These are phyloP conservation scores for Phlebiopsis gigantea DNA, from an alignment of 768 basidiomycete genomes.

Conservation along the genomic window DNA sequence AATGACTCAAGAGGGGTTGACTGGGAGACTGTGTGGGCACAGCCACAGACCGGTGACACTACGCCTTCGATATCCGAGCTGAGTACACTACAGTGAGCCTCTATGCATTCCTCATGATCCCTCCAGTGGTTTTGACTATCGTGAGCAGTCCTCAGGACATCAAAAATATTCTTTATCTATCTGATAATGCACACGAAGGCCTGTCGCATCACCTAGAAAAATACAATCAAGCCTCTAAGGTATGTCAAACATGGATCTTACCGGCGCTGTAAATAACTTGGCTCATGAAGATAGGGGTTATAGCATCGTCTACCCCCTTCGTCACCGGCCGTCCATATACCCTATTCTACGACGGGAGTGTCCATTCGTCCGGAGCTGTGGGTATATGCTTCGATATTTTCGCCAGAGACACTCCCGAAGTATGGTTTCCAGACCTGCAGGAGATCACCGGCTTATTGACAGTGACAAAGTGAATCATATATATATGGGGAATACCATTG, in stretches of 20 bases:
- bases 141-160: constrained; percentile 20
- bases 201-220: constrained; percentile 37
- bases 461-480: constrained; percentile 44
- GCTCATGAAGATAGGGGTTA: constrained; percentile 49
- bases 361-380: constrained; percentile 62
- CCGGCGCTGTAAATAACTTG: not conserved
- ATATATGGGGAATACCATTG: not conserved
- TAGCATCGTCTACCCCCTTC: constrained; percentile 75
- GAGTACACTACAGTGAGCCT: constrained; percentile 31
- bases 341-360: constrained; percentile 49
- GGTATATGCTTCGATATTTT: constrained; percentile 50
- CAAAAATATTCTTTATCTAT: constrained; percentile 44
- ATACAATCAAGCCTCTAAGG: constrained; percentile 46
- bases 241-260: constrained; percentile 23
- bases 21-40: constrained; percentile 52
- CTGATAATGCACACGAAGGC: constrained; percentile 55
- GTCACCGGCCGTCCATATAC: constrained; percentile 72
- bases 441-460: constrained; percentile 39
- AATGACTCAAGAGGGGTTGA: constrained; percentile 23
- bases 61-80: constrained; percentile 35
- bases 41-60: constrained; percentile 15
- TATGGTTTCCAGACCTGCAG: constrained; percentile 36
- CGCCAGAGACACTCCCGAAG: constrained; percentile 6
- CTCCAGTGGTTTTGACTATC: not conserved
- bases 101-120: not conserved